Base-by-base conservation (phyloP, 441 rosid genomes). In the Francoa sonchifolia region DNA sequence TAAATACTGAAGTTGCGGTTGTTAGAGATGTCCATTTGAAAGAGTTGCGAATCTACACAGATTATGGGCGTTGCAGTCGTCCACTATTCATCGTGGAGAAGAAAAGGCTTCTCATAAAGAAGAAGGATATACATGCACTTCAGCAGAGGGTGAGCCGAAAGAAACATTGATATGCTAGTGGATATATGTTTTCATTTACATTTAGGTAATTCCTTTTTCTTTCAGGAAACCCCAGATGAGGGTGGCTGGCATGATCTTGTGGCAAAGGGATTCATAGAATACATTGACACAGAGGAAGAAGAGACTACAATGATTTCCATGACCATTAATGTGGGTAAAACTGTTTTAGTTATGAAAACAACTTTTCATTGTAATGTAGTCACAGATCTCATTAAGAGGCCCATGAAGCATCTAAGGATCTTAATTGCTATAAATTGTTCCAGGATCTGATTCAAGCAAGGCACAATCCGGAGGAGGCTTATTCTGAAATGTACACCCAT, bases 301-400 rank as follows among this genome's bases (percentile, higher is more conserved):
- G 99, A 90, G 64, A 90, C 96, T 7, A 90, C 99, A 28, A 90
- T 90, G 99, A 90, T 90, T 50, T 86, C 99, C 35, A 90, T 90
- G 99, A 90, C 99, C 30, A 90, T 90, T 49, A 90, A 67, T 75
- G 99, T 90, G 59, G 68, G 96, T 63, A 20, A 37, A 30, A 16
- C 9, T 31, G 13, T 42, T 55, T 38, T 30, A 2, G 22, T 33
- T 8, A 20, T 16, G 35, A 31, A 19, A 29, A 19, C 27, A 14
- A 14, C 15, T 2, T 8, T 17, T n/a, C 37, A 19, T 2, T 33
- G n/a, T 35, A 6, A 8, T 44, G 8, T 49, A 18, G 16, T 43
- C 17, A 33, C 3, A 7, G 40, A 35, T 36, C 26, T 42, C 2
- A 18, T 28, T 48, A 16, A 32, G 30, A 20, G 46, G 22, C 36